phyloP scores from a whole-genome alignment of 352 stramenopile genomes.

The Phytophthora pinifolia region DNA sequence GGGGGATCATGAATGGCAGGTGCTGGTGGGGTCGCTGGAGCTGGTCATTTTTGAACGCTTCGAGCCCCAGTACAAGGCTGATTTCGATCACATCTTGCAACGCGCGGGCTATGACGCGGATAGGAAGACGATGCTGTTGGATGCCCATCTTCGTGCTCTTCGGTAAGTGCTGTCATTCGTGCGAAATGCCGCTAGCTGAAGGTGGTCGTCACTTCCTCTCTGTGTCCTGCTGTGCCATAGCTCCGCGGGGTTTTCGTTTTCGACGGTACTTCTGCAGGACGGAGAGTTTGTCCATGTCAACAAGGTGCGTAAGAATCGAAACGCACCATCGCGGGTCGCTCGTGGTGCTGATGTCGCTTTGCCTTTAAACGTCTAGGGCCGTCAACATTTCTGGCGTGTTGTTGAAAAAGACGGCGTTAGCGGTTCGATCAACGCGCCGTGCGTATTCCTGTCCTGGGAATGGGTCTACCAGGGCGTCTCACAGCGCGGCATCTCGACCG shows the following conservation, averaged over 20 bases:
- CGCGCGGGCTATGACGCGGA: conserved; percentile 58
- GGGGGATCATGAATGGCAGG: conserved; percentile 22
- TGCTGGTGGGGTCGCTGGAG: conserved; percentile 75
- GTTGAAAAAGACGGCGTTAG: conserved; percentile 46
- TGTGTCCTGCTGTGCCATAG: conserved; percentile 21
- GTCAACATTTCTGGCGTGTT: conserved; percentile 83
- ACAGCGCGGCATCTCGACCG: conserved; percentile 72
- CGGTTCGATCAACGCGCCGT: conserved; percentile 47
- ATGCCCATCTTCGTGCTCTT: conserved; percentile 66
- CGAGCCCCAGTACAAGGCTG: conserved; percentile 54
- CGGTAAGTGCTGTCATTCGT: conserved; percentile 32
- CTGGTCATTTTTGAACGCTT: conserved; percentile 86
- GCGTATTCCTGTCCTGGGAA: conserved; percentile 83
- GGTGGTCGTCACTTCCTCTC: not conserved
- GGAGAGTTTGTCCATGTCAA: conserved; percentile 87
- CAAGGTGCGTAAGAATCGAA: conserved; percentile 39
- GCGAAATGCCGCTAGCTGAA: not conserved
- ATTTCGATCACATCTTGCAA: conserved; percentile 65
- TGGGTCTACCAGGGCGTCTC: conserved; percentile 87
- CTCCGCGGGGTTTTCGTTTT: conserved; percentile 70
- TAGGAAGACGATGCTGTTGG: conserved; percentile 74
- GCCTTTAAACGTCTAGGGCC: conserved; percentile 38
- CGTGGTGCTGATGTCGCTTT: not conserved
- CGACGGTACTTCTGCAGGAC: conserved; percentile 69
- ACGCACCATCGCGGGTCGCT: not conserved